Evolutionary conservation across 208 protist genomes (phyloP).

Genomic region (Acanthamoeba polyphaga): DNA sequence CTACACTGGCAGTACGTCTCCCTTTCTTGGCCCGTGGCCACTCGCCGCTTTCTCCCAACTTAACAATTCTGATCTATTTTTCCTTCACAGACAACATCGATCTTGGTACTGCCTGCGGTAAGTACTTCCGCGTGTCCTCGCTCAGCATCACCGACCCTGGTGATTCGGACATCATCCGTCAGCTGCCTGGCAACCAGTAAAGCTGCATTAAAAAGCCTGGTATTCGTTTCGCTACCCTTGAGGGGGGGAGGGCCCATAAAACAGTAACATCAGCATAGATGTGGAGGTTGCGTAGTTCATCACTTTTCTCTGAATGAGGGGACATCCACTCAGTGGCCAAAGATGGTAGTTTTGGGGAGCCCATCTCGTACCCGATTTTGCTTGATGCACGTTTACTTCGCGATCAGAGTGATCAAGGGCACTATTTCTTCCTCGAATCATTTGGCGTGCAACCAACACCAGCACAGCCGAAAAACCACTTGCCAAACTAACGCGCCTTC

Average conservation of each 20-base stretch:
- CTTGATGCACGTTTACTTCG: no score
- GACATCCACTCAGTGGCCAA: no score
- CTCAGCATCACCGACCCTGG: slow-evolving; percentile 98
- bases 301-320: no score
- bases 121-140: slow-evolving; percentile 98
- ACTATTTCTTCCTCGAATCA: no score
- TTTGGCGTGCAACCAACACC: no score
- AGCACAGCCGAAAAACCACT: no score
- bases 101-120: slow-evolving; percentile 99
- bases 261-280: no score
- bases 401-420: no score
- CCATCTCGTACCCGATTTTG: no score
- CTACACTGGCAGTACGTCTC: slow-evolving; percentile 94
- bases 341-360: no score
- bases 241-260: not conserved
- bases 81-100: slow-evolving; percentile 94
- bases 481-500: no score
- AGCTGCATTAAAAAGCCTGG: not conserved
- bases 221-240: not conserved
- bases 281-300: no score
- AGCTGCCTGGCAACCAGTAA: slow-evolving; percentile 45
- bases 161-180: slow-evolving; percentile 81
- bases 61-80: not conserved
- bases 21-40: not conserved
- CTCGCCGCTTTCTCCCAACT: not conserved